Evolutionary conservation across 148 eudicot genomes (phyloP).

Genomic region (Rhododendron molle): DNA sequence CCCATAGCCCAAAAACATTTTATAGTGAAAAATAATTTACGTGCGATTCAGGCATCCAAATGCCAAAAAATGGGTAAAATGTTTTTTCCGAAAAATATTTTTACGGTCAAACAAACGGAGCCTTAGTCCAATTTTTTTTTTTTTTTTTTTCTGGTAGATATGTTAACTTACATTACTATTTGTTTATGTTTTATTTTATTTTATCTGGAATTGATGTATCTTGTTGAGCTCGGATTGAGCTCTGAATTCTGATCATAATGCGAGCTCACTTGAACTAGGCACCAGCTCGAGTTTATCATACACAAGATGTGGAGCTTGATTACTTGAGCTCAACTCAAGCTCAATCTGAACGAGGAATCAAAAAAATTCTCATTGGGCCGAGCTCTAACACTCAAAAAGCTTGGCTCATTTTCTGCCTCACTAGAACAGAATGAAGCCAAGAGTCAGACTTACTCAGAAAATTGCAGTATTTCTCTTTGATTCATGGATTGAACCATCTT

Average conservation of each 20-base stretch:
- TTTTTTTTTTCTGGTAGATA: neutral
- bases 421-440: neutral
- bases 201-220: too few species aligned
- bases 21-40: too few species aligned
- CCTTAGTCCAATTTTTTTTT: too few species aligned
- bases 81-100: too few species aligned
- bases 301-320: neutral
- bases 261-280: neutral
- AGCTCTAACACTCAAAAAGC: neutral
- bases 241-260: neutral
- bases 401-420: neutral
- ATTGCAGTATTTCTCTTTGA: conserved; percentile 33
- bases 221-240: too few species aligned
- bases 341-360: neutral
- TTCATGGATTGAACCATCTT: conserved; percentile 14
- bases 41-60: too few species aligned
- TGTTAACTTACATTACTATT: neutral
- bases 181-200: neutral
- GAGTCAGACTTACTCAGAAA: conserved; percentile 29
- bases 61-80: too few species aligned
- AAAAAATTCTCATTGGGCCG: neutral
- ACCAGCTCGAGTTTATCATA: neutral
- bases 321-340: neutral
- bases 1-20: too few species aligned
- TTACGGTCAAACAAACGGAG: too few species aligned